phyloP scores from a whole-genome alignment of 805 yeast genomes.

The Ascoidea tarda region DNA sequence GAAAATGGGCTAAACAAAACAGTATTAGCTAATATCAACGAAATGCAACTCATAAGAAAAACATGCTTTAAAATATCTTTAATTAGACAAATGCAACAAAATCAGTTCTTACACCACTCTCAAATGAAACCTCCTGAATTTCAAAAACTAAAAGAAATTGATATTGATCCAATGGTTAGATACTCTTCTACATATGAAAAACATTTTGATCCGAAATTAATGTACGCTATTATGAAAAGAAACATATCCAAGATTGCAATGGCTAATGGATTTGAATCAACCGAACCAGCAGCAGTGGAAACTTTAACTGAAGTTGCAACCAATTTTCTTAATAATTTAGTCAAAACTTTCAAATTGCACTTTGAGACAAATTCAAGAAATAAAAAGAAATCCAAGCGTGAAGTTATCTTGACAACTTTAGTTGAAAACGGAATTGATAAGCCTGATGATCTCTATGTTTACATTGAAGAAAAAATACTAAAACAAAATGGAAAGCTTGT shows the following conservation, averaged over 20 bases:
- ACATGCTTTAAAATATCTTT: conserved; percentile 79
- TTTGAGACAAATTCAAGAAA: conserved; percentile 41
- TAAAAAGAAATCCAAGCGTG: conserved; percentile 20
- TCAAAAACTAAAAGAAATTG: conserved; percentile 46
- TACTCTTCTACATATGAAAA: conserved; percentile 51
- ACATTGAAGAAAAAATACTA: conserved; percentile 55
- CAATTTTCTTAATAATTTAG: conserved; percentile 60
- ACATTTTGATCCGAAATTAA: conserved; percentile 38
- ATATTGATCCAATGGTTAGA: conserved; percentile 74
- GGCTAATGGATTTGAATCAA: conserved; percentile 85
- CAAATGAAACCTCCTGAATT: conserved; percentile 61
- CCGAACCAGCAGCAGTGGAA: conserved; percentile 66
- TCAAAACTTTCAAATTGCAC: conserved; percentile 55
- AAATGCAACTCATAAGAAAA: conserved; percentile 80
- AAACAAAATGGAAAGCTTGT: conserved; percentile 56
- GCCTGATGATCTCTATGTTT: conserved; percentile 62
- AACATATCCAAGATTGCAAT: conserved; percentile 68
- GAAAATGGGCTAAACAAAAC: conserved; percentile 46
- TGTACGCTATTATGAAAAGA: conserved; percentile 51
- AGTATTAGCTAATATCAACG: conserved; percentile 49
- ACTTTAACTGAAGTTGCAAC: conserved; percentile 76
- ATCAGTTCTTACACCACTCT: conserved; percentile 58
- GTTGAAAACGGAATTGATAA: conserved; percentile 79
- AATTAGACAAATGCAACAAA: conserved; percentile 83
- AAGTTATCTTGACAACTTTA: conserved; percentile 45